Evolutionary conservation across 768 basidiomycete species (phyloP), one percentile per base, ranked within the genome.

Genomic region (Termitomyces sp.): DNA sequence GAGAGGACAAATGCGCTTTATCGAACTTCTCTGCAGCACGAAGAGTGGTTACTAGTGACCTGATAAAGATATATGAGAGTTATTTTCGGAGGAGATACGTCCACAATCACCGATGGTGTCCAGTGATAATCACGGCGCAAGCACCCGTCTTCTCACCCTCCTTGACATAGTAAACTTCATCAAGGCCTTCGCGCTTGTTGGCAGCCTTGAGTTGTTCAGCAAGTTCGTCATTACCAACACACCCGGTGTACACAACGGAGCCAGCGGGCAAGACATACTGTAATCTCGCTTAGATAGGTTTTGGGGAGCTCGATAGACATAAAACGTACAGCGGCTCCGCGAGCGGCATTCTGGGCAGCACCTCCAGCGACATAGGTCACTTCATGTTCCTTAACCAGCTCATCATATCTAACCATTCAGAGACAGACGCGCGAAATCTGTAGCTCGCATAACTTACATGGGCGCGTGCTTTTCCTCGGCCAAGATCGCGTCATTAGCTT

Each of bases 291-390:
- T 43, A 59, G 56, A 62, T 23, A 51, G 59, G 53, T 45, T 51
- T 23, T 27, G 30, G 17, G 1, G 23, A 19, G 32, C 42, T 32
- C 19, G 4, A 8, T 35, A 9, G 25, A 39, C 52, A 28, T 46
- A 19, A 25, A 25, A 74, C 93, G 59, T 71, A 97, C 96, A 44
- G 97, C 94, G 63, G 96, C 97, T 61, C 86, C 95, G 49, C 97
- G 90, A 55, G 96, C 95, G 66, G 95, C 85, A 67, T 99, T 99
- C 72, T 99, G 97, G 28, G 92, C 85, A 28, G 97, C 96, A 65
- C 97, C 97, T 58, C 97, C 97, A 52, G 97, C 96, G 52, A 98
- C 95, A 66, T 94, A 99, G 50, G 86, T 87, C 51, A 93, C 82
- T 58, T 88, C 64, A 71, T 89, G 73, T 58, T 92, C 79, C 57